Conservation (phyloP, 192 early-diverging fungal species). For the Haplosporangium gracile region DNA sequence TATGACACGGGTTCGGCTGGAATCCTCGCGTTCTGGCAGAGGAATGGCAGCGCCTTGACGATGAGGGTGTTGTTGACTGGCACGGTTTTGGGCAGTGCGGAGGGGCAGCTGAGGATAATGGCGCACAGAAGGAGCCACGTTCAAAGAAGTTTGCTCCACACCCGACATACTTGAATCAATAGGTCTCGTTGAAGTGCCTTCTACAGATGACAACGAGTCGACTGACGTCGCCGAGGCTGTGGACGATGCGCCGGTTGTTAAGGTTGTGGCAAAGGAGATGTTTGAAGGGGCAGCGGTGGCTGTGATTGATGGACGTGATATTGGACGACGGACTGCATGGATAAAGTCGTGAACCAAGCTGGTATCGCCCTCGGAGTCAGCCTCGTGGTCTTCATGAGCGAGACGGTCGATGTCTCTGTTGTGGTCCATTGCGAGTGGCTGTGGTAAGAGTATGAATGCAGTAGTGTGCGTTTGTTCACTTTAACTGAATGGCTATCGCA, state of each 20-base stretch:
- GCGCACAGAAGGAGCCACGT: not conserved
- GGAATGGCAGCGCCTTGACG: constrained; percentile 10
- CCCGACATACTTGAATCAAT: constrained; percentile 7
- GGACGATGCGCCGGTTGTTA: not conserved
- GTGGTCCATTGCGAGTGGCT: not conserved
- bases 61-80: constrained; percentile 11
- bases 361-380: not conserved
- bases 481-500: too few relatives aligned
- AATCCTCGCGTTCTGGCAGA: constrained; percentile 37
- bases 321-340: not conserved
- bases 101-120: constrained; percentile 24
- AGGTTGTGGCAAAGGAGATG: not conserved
- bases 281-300: not conserved
- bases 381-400: not conserved
- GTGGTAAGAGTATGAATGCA: too few relatives aligned
- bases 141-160: constrained; percentile 14
- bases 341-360: constrained; percentile 1
- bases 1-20: constrained; percentile 34
- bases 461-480: too few relatives aligned
- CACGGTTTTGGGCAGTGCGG: constrained; percentile 2
- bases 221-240: not conserved
- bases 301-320: not conserved
- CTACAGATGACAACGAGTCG: not conserved
- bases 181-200: not conserved
- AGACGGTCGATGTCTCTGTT: not conserved